Base-by-base conservation (phyloP, 2,329 filamentous ascomycete genomes). In the Aspergillus sp. region DNA sequence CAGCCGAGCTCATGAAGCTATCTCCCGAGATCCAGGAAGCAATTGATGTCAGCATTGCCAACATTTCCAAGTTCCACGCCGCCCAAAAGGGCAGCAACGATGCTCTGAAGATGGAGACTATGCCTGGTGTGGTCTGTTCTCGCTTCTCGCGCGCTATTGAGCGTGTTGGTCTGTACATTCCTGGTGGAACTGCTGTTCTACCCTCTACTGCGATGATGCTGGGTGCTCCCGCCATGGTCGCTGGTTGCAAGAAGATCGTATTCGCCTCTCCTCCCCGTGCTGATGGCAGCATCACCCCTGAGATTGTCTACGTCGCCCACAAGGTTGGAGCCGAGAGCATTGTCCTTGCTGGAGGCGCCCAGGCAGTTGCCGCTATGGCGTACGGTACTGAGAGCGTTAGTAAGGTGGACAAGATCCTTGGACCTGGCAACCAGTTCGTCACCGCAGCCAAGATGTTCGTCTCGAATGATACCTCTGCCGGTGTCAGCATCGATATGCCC, bases 381-480 rank as follows among this genome's bases (percentile, higher is more conserved):
- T 99, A 99, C 77, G 95, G 95, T 48, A 99, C 95, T 0, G 90
- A 97, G 76, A 93, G 88, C 66, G 86, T 99, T 51, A 90, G 82
- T 75, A 99, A 99, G 80, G 95, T 99, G 7, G 95, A 99, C 82
- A 99, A 99, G 85, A 97, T 99, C 66, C 86, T 98, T 12, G 95
- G 95, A 0, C 95, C 95, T 3, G 95, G 95, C 37, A 99, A 99
- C 77, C 95, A 98, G 75, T 99, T 98, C 71, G 95, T 99, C 41
- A 99, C 95, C 0, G 95, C 95, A 0, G 95, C 91, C 52, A 99
- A 99, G 84, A 99, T 99, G 95, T 84, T 93, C 67, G 95, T 99
- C 44, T 91, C 89, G 76, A 99, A 99, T 75, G 95, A 99, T 73
- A 98, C 95, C 45, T 96, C 92, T 59, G 95, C 95, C 12, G 90